Evolutionary conservation across 495 filamentous ascomycete genomes (phyloP), one percentile per base, ranked within the genome.

Genomic region (Hypoxylon fragiforme): DNA sequence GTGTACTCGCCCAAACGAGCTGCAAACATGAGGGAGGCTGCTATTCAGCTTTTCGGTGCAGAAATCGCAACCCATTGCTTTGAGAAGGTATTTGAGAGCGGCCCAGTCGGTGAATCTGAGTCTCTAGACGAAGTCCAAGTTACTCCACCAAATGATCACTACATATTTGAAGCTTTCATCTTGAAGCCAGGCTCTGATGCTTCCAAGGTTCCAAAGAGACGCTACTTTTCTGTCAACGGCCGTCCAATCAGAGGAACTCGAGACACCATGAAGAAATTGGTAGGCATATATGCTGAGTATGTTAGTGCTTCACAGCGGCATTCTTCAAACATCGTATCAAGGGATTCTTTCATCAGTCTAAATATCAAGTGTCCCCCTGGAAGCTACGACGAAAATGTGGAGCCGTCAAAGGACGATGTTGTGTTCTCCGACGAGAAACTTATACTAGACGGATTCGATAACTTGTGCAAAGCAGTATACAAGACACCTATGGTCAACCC

Each of bases 361-460:
- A 84, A 91, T 47, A 81, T 98, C 4, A 62, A 63, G 3, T 96
- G 92, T 60, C 82, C 86, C 1, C 67, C 64, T 3, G 82, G 80
- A 11, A 86, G 77, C 40, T 97, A 98, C 54, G 92, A 97, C 73
- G 78, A 82, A 2, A 97, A 96, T 60, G 77, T 97, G 44, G 91
- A 97, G 62, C 91, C 92, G 0, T 81, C 86, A 0, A 98, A 98
- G 65, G 88, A 97, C 55, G 86, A 96, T 66, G 81, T 97, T 1
- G 45, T 96, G 0, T 96, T 98, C 63, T 73, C 78, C 20, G 73
- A 94, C 35, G 74, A 83, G 21, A 65, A 81, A 0, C 2, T 56
- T 2, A 46, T 95, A 7, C 37, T 72, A 2, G 60, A 66, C 2
- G 52, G 78, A 3, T 75, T 85, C 2, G 80, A 86, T 38, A 60